These are phyloP conservation scores for Letharia columbiana DNA, from an alignment of 495 filamentous ascomycete genomes.

Conservation along the genomic window DNA sequence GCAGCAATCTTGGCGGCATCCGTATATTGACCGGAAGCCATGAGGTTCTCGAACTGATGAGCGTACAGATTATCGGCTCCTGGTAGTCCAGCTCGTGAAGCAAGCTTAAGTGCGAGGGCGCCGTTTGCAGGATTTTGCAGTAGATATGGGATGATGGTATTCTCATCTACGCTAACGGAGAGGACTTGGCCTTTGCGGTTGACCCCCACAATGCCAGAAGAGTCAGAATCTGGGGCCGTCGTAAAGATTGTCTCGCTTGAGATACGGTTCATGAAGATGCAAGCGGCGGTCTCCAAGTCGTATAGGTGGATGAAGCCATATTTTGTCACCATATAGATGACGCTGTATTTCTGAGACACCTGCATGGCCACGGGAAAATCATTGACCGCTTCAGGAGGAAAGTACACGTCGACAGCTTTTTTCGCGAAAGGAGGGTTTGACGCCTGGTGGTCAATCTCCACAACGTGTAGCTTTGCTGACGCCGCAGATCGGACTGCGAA, in stretches of 20 bases:
- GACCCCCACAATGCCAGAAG: constrained; percentile 82
- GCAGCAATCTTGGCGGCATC: constrained; percentile 93
- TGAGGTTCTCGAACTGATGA: constrained; percentile 81
- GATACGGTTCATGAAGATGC: constrained; percentile 99
- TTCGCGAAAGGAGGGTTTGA: constrained; percentile 82
- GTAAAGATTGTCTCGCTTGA: constrained; percentile 99
- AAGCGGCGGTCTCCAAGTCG: constrained; percentile 91
- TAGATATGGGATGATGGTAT: constrained; percentile 82
- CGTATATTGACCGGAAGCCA: constrained; percentile 63
- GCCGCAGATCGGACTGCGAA: constrained; percentile 84
- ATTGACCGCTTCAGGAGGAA: constrained; percentile 85
- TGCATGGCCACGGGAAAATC: constrained; percentile 99
- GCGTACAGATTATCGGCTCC: constrained; percentile 93
- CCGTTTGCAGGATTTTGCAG: constrained; percentile 91
- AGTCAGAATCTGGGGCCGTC: constrained; percentile 74
- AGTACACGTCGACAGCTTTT: constrained; percentile 95
- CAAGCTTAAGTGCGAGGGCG: constrained; percentile 86
- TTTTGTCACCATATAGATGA: constrained; percentile 96
- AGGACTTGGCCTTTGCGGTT: constrained; percentile 97
- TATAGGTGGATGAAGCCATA: constrained; percentile 99
- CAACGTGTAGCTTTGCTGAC: constrained; percentile 93
- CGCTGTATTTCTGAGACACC: constrained; percentile 86
- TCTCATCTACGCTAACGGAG: constrained; percentile 85
- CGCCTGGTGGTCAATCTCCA: constrained; percentile 90
- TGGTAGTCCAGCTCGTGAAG: constrained; percentile 84